Base-by-base conservation (phyloP, 257 asterid genomes). In the Schizonepeta tenuifolia region DNA sequence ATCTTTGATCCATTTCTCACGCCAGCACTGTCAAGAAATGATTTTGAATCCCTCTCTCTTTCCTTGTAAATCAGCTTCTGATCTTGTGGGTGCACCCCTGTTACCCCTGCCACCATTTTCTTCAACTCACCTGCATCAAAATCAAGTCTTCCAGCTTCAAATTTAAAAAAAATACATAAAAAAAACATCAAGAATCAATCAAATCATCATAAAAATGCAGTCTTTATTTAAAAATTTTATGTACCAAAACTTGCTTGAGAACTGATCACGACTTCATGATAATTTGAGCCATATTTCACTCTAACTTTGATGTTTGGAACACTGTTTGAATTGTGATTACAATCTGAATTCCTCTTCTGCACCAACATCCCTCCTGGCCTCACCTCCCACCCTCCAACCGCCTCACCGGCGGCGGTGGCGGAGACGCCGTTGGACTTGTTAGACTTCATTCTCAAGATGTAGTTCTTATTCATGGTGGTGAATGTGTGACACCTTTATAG, bases 331-430 rank as follows among this genome's bases (percentile, higher is more conserved):
- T 67, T 83, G 7, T 82, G 89, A 41, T 83, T 84, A 6, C 82
- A 77, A 76, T 91, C 97, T n/a, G 88, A 85, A 58, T 17, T 91
- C 44, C 98, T 85, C 75, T 82, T 75, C 67, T 94, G 98, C 14
- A 94, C 98, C 74, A 94, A 57, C 98, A 94, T 94, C 67, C 98
- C 97, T 6, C 97, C 89, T 0, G 97, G 96, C 88, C 96, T 78
- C 9, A 88, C 74, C 55, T 94, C 98, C 96, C 88, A 88, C 59
- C 68, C 84, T 1, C 76, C 87, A 3, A 72, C 77, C 41, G 69
- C 84, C 71, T 47, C 80, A 13, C 74, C 26, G 11, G 26, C 26
- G 89, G 86, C 53, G 90, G 91, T 81, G 44, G 91, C 60, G 21
- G 83, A 79, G 59, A 75, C 75, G 49, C 86, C 85, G 60, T 76